Evolutionary conservation across 179 eudicot species (phyloP).

Genomic region (Beta macrorhiza): DNA sequence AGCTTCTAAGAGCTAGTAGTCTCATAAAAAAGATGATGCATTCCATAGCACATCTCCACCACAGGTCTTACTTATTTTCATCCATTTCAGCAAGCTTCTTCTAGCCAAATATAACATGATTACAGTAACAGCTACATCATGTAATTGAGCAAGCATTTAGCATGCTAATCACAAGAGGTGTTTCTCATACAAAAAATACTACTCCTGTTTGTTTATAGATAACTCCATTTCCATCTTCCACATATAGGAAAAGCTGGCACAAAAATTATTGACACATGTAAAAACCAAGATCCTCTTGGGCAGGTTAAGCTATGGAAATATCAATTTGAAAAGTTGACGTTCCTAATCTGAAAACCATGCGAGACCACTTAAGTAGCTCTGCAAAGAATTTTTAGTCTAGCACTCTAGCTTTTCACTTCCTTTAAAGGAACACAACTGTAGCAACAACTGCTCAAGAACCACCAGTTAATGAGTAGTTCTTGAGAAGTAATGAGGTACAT

Average conservation of each 20-base stretch:
- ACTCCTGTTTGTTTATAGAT: not conserved
- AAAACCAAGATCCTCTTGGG: too few relatives aligned
- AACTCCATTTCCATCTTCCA: not conserved
- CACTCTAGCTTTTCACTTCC: not conserved
- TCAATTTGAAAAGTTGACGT: not conserved
- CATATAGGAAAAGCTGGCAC: not conserved
- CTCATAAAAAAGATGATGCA: not conserved
- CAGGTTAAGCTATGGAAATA: too few relatives aligned
- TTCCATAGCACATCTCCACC: not conserved
- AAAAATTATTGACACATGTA: too few relatives aligned
- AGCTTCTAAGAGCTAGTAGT: not conserved
- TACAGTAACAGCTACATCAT: not conserved
- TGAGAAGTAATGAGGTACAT: not conserved
- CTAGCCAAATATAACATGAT: not conserved
- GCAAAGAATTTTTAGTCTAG: not conserved
- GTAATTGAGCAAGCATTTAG: not conserved
- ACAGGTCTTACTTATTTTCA: not conserved
- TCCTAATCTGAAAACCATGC: not conserved
- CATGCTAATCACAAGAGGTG: not conserved
- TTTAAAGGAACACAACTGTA: not conserved
- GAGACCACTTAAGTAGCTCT: not conserved
- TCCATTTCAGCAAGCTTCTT: not conserved
- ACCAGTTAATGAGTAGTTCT: not conserved
- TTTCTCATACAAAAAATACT: not conserved
- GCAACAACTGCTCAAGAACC: not conserved